Base-by-base conservation (phyloP, 2,329 filamentous ascomycete species). In the Thermothelomyces thermophilus region DNA sequence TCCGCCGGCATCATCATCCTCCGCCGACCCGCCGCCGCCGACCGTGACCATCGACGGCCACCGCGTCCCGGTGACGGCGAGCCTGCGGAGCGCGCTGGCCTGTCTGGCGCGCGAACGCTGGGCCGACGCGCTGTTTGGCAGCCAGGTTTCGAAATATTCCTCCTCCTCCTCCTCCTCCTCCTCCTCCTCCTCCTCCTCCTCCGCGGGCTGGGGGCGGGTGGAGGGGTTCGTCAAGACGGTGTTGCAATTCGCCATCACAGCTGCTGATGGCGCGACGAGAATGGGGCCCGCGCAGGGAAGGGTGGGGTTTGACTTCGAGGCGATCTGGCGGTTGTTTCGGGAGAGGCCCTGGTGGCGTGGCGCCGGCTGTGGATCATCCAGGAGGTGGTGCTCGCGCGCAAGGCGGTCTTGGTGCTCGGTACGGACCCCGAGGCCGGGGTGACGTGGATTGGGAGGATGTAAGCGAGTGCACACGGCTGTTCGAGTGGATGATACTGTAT, bases 51-150 rank as follows among this genome's bases (percentile, higher is more conserved):
- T 34, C 26, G 7, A 26, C 44, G 7, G 26, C 16, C 39, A 44
- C 42, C 30, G 19, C 31, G 14, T 45, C 19, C 37, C 13, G 1
- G 16, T 50, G 5, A 41, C 41, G n/a, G n/a, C 31, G 4, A 53
- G 50, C 40, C 39, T 53, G 10, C 41, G 45, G 30, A 41, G 33
- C 3, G 50, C 50, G 13, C 24, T 52, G 22, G 19, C 35, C 35
- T 35, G 41, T 2, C 36, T 52, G 6, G 5, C 33, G 1, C 19
- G 28, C 22, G 17, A 34, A 9, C 19, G 26, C 6, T 40, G 54
- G 52, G 19, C 50, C 7, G 52, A 55, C 20, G 54, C 54, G 8
- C 39, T 55, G 20, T 54, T 52, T 22, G 53, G 53, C 34, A 54
- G 52, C 24, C 54, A 56, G n/a, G 7, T n/a, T n/a, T n/a, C n/a